Percentiles rank a stretch among this genome's conserved stretches.
Evolutionary conservation across 495 filamentous ascomycete species (phyloP).

Genomic region (Corynascus novoguineensis): DNA sequence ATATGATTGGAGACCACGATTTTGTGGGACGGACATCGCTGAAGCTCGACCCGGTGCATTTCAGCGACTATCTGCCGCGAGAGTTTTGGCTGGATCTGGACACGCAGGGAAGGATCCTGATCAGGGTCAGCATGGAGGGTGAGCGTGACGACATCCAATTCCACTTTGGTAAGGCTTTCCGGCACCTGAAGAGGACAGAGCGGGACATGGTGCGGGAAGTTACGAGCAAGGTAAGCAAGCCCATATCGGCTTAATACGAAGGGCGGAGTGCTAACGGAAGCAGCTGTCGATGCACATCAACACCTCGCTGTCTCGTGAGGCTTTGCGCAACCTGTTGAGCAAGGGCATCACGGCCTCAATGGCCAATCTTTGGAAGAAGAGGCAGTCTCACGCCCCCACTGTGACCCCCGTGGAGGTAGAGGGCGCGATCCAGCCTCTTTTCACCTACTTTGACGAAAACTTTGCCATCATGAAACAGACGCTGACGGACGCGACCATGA

Average conservation of each 20-base stretch:
- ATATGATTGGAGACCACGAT: conserved; percentile 94
- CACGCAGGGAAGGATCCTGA: conserved; percentile 82
- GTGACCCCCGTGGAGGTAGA: conserved; percentile 69
- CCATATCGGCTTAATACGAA: neutral
- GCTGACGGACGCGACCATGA: conserved; percentile 87
- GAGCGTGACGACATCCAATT: conserved; percentile 98
- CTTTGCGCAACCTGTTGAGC: conserved; percentile 66
- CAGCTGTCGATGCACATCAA: conserved; percentile 95
- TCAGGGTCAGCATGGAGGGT: conserved; percentile 96
- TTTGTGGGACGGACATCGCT: conserved; percentile 91
- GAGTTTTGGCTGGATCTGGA: conserved; percentile 98
- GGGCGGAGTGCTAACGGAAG: conserved; percentile 22
- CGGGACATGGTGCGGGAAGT: conserved; percentile 97
- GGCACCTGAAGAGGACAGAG: conserved; percentile 89
- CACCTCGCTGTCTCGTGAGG: conserved; percentile 75
- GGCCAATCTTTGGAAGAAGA: conserved; percentile 68
- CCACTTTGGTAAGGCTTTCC: conserved; percentile 95
- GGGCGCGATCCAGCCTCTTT: conserved; percentile 79
- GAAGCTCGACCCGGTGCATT: conserved; percentile 91
- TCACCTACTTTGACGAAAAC: conserved; percentile 96
- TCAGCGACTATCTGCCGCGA: conserved; percentile 87
- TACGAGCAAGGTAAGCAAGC: conserved; percentile 87
- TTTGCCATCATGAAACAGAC: conserved; percentile 98
- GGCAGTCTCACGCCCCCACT: conserved; percentile 47
- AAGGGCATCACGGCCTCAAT: conserved; percentile 73